Base-by-base conservation (phyloP, 1,284 basidiomycete species). In the Phellopilus nigrolimitatus region DNA sequence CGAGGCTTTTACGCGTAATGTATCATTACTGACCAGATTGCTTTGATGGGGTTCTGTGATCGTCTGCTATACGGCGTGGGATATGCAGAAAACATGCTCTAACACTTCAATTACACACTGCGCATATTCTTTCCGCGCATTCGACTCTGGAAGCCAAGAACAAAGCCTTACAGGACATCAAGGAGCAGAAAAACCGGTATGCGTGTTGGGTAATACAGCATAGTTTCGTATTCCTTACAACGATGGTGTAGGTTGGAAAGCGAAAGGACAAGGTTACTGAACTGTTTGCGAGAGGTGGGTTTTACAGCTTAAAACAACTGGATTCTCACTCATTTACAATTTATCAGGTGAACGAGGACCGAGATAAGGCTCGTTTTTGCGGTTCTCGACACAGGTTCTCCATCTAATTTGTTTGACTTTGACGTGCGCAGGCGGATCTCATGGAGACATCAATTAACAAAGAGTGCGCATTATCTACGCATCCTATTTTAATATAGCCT, bases 91-190 rank as follows among this genome's bases (percentile, higher is more conserved):
- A 88, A 68, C 88, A 90, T 65, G 84, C 86, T 3, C 64, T 90
- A 57, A 84, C 84, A 10, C 68, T 90, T 37, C 88, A 90, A 62
- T 69, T 90, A 21, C 88, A 90, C 58, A 90, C 88, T 7, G 87
- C 88, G n/a, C 86, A 90, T 61, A 88, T 90, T 38, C 70, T 90
- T 2, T 88, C 87, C 10, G 84, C 87, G 5, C 86, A 90, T 62
- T 79, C 84, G 3, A 76, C 80, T 31, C 69, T 90, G 4, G 85
- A 89, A 54, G 76, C 83, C 62, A 89, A 87, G 64, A 76, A 75
- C 58, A 85, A 80, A 57, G 76, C 82, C 3, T 79, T 90, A 27
- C 84, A 89, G 66, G 87, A 90, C 61, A 69, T 90, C 46, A 79
- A 78, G 54, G 86, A 88, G 64, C 86, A 90, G 68, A 84, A 83